Conservation (phyloP, 768 basidiomycete species). For the Mycena rosella region DNA sequence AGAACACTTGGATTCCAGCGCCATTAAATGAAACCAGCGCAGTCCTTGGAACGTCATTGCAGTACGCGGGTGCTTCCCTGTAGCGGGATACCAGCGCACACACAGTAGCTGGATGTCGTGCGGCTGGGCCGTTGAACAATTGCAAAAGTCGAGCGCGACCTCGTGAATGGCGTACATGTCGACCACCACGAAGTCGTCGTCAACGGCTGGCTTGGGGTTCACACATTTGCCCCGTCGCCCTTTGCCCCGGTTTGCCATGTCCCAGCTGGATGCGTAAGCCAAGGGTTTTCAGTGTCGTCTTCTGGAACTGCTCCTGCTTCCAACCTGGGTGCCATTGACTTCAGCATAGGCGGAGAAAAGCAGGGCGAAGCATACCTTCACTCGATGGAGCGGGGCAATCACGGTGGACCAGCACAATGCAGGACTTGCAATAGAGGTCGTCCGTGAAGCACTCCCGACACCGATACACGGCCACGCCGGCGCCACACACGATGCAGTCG, state of each 20-base stretch:
- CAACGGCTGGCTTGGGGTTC: no score
- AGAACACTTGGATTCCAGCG: conserved; percentile 4
- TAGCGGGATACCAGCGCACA: conserved; percentile 46
- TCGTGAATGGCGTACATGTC: conserved; percentile 24
- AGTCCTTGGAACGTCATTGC: background rate
- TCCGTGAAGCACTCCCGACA: no score
- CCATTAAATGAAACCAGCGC: background rate
- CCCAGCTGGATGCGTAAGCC: conserved; percentile 39
- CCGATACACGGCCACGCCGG: conserved; percentile 27
- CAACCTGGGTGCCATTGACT: conserved; percentile 19
- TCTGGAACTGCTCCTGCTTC: conserved; percentile 25
- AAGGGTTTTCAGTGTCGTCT: conserved; percentile 26
- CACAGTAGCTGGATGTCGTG: conserved; percentile 49
- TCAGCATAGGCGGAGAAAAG: background rate
- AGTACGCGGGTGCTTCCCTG: conserved; percentile 8
- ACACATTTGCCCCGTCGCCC: background rate
- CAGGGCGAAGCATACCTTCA: conserved; percentile 24
- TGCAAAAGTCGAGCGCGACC: conserved; percentile 31
- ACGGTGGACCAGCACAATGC: conserved; percentile 30
- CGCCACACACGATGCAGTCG: conserved; percentile 7
- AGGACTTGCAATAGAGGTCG: conserved; percentile 31
- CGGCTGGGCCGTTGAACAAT: conserved; percentile 23
- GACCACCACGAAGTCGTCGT: conserved; percentile 31
- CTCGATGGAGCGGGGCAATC: conserved; percentile 29
- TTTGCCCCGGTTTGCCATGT: background rate